Evolutionary conservation across 148 eudicot genomes (phyloP).

Genomic region (Rhododendron mucronatum): DNA sequence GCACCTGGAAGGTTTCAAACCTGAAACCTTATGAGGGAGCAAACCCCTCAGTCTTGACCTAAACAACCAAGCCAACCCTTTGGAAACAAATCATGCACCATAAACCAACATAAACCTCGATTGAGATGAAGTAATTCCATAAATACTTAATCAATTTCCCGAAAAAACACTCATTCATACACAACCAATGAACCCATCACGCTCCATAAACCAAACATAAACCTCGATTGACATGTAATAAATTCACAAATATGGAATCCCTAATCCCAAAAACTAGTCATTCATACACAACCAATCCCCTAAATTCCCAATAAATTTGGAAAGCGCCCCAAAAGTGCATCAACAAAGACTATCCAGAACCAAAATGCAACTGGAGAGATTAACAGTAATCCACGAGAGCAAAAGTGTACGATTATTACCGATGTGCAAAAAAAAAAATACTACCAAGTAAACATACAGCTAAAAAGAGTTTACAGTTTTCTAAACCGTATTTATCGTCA

Average conservation of each 20-base stretch:
- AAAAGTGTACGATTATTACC: no score
- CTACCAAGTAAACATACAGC: no score
- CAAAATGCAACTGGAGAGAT: no score
- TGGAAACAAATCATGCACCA: background rate
- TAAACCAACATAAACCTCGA: background rate
- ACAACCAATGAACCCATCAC: background rate
- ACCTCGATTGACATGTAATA: background rate
- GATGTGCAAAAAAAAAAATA: no score
- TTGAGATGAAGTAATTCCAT: background rate
- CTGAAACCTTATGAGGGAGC: no score
- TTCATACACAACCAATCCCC: background rate
- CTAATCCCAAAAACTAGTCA: background rate
- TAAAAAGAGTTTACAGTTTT: no score
- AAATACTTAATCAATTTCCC: background rate
- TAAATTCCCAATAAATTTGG: background rate
- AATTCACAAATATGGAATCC: background rate
- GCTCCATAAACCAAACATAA: background rate
- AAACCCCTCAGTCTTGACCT: background rate
- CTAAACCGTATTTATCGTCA: no score
- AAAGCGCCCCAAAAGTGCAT: no score
- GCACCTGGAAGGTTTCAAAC: no score
- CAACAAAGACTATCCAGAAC: no score
- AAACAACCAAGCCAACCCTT: no score
- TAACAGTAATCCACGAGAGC: no score
- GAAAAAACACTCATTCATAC: background rate